These are phyloP conservation scores for Calocera cornea DNA, from an alignment of 768 basidiomycete genomes.

Conservation along the genomic window DNA sequence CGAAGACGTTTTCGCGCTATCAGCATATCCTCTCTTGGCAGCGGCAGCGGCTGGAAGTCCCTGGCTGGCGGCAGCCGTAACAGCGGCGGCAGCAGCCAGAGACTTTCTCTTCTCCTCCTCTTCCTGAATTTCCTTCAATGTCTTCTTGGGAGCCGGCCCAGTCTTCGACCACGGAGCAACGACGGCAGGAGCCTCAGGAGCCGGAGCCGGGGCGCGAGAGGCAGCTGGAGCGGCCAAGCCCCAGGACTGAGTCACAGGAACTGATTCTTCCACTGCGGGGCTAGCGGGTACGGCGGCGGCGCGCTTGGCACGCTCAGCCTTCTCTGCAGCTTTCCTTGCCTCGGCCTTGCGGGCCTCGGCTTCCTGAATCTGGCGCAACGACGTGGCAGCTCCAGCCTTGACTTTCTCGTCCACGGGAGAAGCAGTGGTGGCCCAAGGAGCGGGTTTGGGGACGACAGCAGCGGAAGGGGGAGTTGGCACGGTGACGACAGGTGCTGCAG, in stretches of 20 bases:
- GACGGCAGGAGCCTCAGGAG: conserved; percentile 34
- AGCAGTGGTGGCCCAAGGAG: conserved; percentile 22
- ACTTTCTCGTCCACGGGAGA: conserved; percentile 45
- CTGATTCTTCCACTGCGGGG: conserved; percentile 17
- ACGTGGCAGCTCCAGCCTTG: conserved; percentile 36
- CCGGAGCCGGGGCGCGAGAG: conserved; percentile 27
- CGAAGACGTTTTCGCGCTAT: conserved; percentile 36
- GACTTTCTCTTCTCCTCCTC: conserved; percentile 87
- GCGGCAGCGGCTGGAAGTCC: conserved; percentile 26
- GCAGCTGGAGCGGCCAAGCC: conserved; percentile 65
- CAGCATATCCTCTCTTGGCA: conserved; percentile 62
- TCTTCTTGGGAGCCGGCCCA: conserved; percentile 52
- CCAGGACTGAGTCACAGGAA: conserved; percentile 57
- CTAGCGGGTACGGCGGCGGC: conserved; percentile 24
- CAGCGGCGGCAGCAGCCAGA: conserved; percentile 23
- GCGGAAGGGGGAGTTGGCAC: conserved; percentile 8
- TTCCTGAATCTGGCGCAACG: conserved; percentile 90
- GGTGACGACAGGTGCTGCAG: conserved; percentile 7
- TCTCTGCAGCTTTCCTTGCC: conserved; percentile 55
- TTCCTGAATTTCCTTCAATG: conserved; percentile 97
- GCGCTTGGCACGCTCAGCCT: conserved; percentile 46
- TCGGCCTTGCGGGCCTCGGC: conserved; percentile 74
- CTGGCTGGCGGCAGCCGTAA: conserved; percentile 8
- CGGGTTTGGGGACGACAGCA: conserved; percentile 14
- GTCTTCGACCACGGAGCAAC: conserved; percentile 61